Conservation (phyloP, 345 rosid species). For the Hibiscus syriacus region DNA sequence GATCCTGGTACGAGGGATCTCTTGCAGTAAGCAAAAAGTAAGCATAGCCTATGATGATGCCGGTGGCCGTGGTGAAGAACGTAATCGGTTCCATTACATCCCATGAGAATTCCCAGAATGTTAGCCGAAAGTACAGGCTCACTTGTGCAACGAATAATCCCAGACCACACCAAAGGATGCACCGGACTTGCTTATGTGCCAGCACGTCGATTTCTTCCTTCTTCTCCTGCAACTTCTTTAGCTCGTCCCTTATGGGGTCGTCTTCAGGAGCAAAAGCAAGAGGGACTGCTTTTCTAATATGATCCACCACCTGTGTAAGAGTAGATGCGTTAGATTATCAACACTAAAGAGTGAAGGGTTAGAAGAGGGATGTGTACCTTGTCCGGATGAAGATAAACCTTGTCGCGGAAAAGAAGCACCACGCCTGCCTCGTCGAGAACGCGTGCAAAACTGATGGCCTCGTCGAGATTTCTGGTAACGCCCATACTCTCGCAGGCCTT, state of each 20-base stretch:
- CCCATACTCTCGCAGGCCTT: constrained; percentile 61
- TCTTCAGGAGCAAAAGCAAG: constrained; percentile 9
- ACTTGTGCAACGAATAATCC: constrained; percentile 53
- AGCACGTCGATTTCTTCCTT: constrained; percentile 78
- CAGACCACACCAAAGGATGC: constrained; percentile 71
- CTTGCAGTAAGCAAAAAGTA: constrained; percentile 80
- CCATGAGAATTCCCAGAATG: constrained; percentile 99
- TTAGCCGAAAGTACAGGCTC: constrained; percentile 66
- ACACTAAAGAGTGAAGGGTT: not conserved
- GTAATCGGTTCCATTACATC: constrained; percentile 97
- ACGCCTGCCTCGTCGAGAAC: constrained; percentile 88
- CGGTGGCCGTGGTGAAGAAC: constrained; percentile 54
- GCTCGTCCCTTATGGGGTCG: constrained; percentile 48
- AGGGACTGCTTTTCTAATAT: constrained; percentile 77
- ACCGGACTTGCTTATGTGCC: constrained; percentile 84
- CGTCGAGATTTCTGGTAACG: constrained; percentile 60
- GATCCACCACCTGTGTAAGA: constrained; percentile 62
- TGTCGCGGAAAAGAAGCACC: constrained; percentile 74
- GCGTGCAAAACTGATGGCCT: constrained; percentile 69
- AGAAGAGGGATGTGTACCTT: constrained; percentile 39
- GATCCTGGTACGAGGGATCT: constrained; percentile 88
- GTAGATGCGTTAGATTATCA: not conserved
- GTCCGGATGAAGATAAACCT: constrained; percentile 79
- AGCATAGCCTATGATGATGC: constrained; percentile 76
- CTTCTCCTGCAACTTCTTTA: constrained; percentile 50